A percentile compares a stretch with the other conserved stretches of the same genome.
Evolutionary conservation across 2,329 filamentous ascomycete genomes (phyloP).

Genomic region (Aureobasidium uvarum): DNA sequence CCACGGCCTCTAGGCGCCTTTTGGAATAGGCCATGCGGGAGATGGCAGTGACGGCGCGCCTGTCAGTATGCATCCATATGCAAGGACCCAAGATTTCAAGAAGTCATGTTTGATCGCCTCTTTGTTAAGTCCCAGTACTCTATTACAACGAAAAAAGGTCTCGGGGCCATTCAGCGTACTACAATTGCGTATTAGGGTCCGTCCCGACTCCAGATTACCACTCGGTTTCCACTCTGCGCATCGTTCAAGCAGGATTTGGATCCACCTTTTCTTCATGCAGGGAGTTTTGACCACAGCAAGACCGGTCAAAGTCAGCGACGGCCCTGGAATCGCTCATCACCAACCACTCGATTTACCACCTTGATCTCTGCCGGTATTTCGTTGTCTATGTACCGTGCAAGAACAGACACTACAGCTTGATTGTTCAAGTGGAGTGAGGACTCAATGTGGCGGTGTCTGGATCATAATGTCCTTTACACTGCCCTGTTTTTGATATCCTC

Average conservation of each 20-base stretch:
- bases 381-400: background rate
- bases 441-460: constrained; percentile 1
- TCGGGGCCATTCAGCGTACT: background rate
- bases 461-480: background rate
- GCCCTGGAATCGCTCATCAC: background rate
- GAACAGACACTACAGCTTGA: background rate
- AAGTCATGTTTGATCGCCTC: background rate
- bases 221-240: background rate
- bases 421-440: background rate
- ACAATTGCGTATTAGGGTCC: background rate
- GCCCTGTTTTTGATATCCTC: background rate
- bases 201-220: background rate
- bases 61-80: constrained; percentile 17
- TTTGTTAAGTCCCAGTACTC: background rate
- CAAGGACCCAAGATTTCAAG: constrained; percentile 15
- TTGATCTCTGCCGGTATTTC: background rate
- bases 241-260: constrained; percentile 5
- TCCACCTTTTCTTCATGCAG: constrained; percentile 9
- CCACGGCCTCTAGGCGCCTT: constrained; percentile 19
- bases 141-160: background rate
- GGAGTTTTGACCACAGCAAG: background rate
- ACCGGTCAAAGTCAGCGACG: constrained; percentile 21
- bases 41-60: constrained; percentile 22
- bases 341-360: background rate
- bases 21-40: constrained; percentile 22